Conservation (phyloP, 2,329 filamentous ascomycete genomes). For the Cadophora malorum region DNA sequence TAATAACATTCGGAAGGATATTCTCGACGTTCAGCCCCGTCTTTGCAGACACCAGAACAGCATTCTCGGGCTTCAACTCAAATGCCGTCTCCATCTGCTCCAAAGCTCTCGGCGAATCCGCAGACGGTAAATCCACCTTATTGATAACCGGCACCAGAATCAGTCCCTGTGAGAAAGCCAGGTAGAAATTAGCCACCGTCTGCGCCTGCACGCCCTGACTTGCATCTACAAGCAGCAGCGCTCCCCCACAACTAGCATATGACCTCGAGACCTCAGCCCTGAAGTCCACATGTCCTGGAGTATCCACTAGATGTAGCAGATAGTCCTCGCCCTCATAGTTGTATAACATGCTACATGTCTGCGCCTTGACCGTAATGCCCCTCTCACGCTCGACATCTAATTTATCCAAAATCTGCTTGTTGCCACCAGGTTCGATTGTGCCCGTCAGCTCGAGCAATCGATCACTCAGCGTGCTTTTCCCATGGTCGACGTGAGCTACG, state of each 20-base stretch:
- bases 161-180: conserved; percentile 91
- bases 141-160: conserved; percentile 91
- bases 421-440: conserved; percentile 83
- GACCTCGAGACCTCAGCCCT: conserved; percentile 93
- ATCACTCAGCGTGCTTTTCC: conserved; percentile 94
- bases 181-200: conserved; percentile 98
- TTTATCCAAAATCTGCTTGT: conserved; percentile 97
- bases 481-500: conserved; percentile 98
- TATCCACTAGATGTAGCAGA: conserved; percentile 93
- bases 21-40: conserved; percentile 86
- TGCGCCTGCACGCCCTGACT: conserved; percentile 97
- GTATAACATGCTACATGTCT: conserved; percentile 98
- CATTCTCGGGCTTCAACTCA: conserved; percentile 80
- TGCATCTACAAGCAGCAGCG: conserved; percentile 90
- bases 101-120: conserved; percentile 84
- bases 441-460: conserved; percentile 92
- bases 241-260: conserved; percentile 95
- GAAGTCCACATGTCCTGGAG: conserved; percentile 97
- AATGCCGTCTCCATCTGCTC: conserved; percentile 87
- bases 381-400: conserved; percentile 95
- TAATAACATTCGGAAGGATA: conserved; percentile 85
- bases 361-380: conserved; percentile 97
- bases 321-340: conserved; percentile 86
- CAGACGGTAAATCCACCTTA: conserved; percentile 92
- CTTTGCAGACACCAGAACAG: conserved; percentile 86